phyloP scores from a whole-genome alignment of 768 basidiomycete species.

The Rhodosporidiobolus sp. region DNA sequence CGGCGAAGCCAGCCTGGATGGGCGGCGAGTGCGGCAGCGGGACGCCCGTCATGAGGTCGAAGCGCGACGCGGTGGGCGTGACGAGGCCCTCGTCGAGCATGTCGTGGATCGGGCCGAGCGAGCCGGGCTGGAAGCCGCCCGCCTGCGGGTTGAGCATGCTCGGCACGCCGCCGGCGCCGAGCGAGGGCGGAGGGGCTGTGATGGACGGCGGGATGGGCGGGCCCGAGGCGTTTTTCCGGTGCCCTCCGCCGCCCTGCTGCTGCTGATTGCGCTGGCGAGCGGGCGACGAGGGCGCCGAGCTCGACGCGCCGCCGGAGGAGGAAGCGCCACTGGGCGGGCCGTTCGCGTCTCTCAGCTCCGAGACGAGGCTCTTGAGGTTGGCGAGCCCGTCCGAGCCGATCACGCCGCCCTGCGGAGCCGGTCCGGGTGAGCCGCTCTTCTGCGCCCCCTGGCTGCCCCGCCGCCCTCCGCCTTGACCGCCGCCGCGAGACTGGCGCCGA shows the following conservation, averaged over 20 bases:
- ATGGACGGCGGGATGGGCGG: background rate
- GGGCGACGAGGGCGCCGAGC: background rate
- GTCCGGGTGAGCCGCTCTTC: no score
- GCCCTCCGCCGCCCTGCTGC: background rate
- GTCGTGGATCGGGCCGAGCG: conserved; percentile 55
- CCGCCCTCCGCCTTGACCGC: background rate
- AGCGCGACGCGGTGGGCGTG: conserved; percentile 42
- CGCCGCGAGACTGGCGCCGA: conserved; percentile 4
- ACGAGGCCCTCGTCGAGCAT: conserved; percentile 43
- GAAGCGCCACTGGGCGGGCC: conserved; percentile 6
- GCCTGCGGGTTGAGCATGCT: conserved; percentile 66
- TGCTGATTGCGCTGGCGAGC: background rate
- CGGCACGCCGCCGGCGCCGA: conserved; percentile 56
- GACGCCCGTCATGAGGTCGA: conserved; percentile 40
- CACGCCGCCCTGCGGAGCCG: no score
- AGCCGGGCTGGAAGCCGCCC: conserved; percentile 54
- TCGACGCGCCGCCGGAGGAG: background rate
- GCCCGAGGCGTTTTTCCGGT: conserved; percentile 28
- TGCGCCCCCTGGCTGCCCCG: conserved; percentile 6
- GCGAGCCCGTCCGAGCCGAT: conserved; percentile 9
- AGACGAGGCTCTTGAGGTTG: conserved; percentile 37
- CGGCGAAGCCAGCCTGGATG: conserved; percentile 57
- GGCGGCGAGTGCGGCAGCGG: conserved; percentile 50
- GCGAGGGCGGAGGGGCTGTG: conserved; percentile 55
- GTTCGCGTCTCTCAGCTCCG: conserved; percentile 29